phyloP scores from a whole-genome alignment of 345 rosid genomes.

The Gossypium sturtianum region DNA sequence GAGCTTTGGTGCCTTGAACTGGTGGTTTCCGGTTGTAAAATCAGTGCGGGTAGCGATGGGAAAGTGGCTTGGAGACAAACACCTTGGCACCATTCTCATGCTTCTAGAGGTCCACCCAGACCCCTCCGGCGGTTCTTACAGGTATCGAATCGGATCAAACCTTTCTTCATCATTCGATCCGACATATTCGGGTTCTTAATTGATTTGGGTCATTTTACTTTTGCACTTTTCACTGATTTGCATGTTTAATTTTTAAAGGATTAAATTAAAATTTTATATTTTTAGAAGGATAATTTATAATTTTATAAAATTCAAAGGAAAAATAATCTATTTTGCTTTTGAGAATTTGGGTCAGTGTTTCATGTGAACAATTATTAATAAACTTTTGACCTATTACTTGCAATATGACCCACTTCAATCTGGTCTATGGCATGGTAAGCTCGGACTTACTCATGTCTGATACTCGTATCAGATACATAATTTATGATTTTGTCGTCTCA shows the following conservation, averaged over 20 bases:
- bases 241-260: background rate
- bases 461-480: background rate
- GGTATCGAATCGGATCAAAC: constrained; percentile 22
- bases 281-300: no score
- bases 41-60: constrained; percentile 94
- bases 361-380: background rate
- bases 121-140: constrained; percentile 80
- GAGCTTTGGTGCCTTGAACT: constrained; percentile 89
- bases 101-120: constrained; percentile 78
- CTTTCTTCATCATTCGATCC: no score
- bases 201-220: no score
- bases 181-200: no score
- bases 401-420: background rate
- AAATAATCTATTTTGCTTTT: background rate
- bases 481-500: background rate
- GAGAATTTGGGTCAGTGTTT: background rate
- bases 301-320: no score
- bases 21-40: constrained; percentile 80
- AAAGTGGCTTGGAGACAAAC: constrained; percentile 89
- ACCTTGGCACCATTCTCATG: constrained; percentile 92
- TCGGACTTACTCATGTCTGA: background rate
- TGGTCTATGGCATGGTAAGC: constrained; percentile 5
- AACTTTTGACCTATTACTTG: background rate
- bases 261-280: no score
- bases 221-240: constrained; percentile 1